A percentile compares a stretch with the other conserved stretches of the same genome.
Conservation (phyloP, 345 rosid species). For the Gossypium rotundifolium region DNA sequence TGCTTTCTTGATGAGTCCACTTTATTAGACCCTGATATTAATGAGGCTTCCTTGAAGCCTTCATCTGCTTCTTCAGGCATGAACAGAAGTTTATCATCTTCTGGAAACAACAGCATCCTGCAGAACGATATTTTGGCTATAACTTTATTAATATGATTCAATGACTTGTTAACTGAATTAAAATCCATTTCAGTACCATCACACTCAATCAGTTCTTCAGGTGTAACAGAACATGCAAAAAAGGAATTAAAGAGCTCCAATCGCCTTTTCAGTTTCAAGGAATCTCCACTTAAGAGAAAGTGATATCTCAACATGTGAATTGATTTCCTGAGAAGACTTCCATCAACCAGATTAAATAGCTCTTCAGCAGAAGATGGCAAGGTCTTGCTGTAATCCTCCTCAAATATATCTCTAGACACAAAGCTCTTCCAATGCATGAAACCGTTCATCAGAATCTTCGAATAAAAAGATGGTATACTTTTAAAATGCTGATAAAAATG, state of each 20-base stretch:
- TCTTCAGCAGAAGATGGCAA: constrained; percentile 44
- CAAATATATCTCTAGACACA: constrained; percentile 44
- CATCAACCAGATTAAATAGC: constrained; percentile 43
- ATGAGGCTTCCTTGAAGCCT: constrained; percentile 23
- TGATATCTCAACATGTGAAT: constrained; percentile 54
- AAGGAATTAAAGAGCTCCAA: constrained; percentile 51
- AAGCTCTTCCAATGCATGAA: constrained; percentile 57
- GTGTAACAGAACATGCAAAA: constrained; percentile 26
- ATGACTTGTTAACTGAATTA: constrained; percentile 36
- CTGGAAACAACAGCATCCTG: constrained; percentile 53
- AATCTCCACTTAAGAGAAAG: constrained; percentile 40
- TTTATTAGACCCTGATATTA: constrained; percentile 24
- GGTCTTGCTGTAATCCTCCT: constrained; percentile 48
- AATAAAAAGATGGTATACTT: constrained; percentile 48
- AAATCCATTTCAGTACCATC: constrained; percentile 37
- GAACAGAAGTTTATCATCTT: constrained; percentile 24
- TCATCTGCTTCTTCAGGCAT: constrained; percentile 26
- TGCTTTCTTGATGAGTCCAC: constrained; percentile 36
- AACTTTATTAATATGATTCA: constrained; percentile 51
- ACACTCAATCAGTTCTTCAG: constrained; percentile 49
- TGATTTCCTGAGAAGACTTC: constrained; percentile 70
- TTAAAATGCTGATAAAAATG: constrained; percentile 29
- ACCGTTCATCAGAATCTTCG: constrained; percentile 47
- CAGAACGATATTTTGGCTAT: constrained; percentile 56
- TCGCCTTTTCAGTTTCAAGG: constrained; percentile 37